These are phyloP conservation scores for Eragrostis tef DNA, from an alignment of 202 grass and related monocot genomes.

Conservation along the genomic window DNA sequence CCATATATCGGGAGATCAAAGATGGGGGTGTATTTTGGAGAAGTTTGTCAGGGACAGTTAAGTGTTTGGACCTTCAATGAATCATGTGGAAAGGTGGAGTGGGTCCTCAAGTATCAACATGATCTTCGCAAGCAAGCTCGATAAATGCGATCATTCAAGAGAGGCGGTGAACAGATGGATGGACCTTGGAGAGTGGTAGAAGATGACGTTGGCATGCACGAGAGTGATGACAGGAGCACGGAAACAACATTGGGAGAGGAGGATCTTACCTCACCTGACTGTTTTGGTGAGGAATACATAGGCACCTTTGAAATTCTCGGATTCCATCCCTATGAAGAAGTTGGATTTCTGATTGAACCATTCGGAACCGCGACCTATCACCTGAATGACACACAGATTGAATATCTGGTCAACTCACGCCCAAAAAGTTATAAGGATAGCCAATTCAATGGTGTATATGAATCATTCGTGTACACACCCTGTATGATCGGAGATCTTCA, in stretches of 20 bases:
- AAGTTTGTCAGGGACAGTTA: neutral
- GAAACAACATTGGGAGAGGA: no score
- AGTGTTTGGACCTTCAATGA: neutral
- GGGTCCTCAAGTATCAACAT: neutral
- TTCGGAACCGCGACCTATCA: neutral
- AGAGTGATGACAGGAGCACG: no score
- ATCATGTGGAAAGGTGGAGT: neutral
- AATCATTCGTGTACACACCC: slow-evolving; percentile 8
- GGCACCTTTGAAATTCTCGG: neutral
- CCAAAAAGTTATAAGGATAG: neutral
- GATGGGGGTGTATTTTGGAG: slow-evolving; percentile 5
- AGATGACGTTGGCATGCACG: no score
- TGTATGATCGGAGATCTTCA: neutral
- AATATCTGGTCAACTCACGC: neutral
- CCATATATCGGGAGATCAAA: neutral
- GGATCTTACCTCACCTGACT: no score
- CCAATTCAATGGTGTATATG: neutral
- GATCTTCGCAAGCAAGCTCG: neutral
- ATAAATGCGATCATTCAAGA: neutral
- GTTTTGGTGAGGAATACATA: neutral
- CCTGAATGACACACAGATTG: neutral
- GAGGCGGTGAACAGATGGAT: neutral
- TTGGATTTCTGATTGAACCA: neutral
- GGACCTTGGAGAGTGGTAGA: slow-evolving; percentile 1
- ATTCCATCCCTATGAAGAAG: slow-evolving; percentile 7